Percentiles rank a stretch among this genome's conserved stretches.
phyloP scores from a whole-genome alignment of 345 rosid species.

The Capsella bursapastoris region DNA sequence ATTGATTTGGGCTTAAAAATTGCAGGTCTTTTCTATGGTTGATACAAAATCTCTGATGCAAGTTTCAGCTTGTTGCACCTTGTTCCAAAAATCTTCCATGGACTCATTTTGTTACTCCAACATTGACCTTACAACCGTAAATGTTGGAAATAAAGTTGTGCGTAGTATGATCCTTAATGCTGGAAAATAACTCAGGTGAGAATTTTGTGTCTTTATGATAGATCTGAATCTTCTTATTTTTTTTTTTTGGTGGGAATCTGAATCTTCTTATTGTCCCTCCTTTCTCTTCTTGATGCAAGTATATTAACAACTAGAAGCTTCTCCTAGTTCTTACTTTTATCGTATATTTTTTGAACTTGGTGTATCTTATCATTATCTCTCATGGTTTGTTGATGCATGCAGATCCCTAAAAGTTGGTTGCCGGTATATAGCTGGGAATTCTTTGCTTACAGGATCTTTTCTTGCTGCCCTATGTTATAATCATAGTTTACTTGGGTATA shows the following conservation, averaged over 20 bases:
- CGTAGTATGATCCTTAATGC: slow-evolving; percentile 69
- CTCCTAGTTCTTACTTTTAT: background rate
- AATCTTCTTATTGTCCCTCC: no score
- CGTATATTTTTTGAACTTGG: background rate
- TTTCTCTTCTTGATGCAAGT: no score
- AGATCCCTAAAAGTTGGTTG: slow-evolving; percentile 78
- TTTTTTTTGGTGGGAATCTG: no score
- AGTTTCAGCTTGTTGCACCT: slow-evolving; percentile 71
- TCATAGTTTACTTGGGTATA: slow-evolving; percentile 17
- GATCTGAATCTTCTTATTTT: no score
- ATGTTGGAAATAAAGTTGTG: slow-evolving; percentile 52
- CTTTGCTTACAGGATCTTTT: slow-evolving; percentile 67
- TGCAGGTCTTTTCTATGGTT: slow-evolving; percentile 76
- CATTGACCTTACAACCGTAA: slow-evolving; percentile 63
- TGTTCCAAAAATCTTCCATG: slow-evolving; percentile 73
- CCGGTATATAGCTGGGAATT: slow-evolving; percentile 40
- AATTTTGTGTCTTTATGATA: no score
- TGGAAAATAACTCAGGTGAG: slow-evolving; percentile 70
- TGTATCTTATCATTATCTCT: background rate
- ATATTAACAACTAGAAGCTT: background rate
- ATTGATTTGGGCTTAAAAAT: background rate
- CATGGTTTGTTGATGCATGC: slow-evolving; percentile 11
- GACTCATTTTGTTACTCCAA: slow-evolving; percentile 69
- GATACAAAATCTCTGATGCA: slow-evolving; percentile 72
- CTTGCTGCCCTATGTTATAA: slow-evolving; percentile 52